These are phyloP conservation scores for Malassezia psittaci DNA, from an alignment of 1,284 basidiomycete genomes.

Conservation along the genomic window DNA sequence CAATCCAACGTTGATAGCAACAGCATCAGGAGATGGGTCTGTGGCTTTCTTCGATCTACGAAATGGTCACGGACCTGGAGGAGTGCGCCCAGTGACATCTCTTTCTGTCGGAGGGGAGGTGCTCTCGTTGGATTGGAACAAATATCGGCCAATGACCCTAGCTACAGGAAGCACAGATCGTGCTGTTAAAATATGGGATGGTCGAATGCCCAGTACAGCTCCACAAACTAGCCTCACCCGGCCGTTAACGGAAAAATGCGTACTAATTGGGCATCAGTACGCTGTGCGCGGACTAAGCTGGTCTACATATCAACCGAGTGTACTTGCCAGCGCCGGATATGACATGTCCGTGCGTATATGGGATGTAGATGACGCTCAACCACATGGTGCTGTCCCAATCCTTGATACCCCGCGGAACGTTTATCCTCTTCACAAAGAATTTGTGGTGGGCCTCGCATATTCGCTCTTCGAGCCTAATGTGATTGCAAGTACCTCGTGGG, in stretches of 20 bases:
- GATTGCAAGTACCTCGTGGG: slow-evolving; percentile 81
- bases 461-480: slow-evolving; percentile 67
- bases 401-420: slow-evolving; percentile 53
- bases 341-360: slow-evolving; percentile 92
- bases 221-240: not conserved
- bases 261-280: slow-evolving; percentile 50
- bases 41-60: slow-evolving; percentile 37
- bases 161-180: slow-evolving; percentile 75
- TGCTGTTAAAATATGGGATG: slow-evolving; percentile 70
- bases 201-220: slow-evolving; percentile 5
- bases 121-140: slow-evolving; percentile 81
- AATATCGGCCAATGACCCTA: slow-evolving; percentile 67
- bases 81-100: slow-evolving; percentile 11
- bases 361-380: slow-evolving; percentile 33
- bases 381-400: slow-evolving; percentile 9
- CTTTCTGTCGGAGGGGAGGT: slow-evolving; percentile 45
- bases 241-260: slow-evolving; percentile 20
- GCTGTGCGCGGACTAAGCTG: slow-evolving; percentile 52
- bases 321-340: slow-evolving; percentile 76
- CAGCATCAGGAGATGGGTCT: slow-evolving; percentile 64
- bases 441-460: slow-evolving; percentile 85
- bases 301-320: slow-evolving; percentile 58
- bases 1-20: slow-evolving; percentile 66
- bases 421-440: slow-evolving; percentile 82
- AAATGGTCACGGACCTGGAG: slow-evolving; percentile 8